A percentile compares a stretch with the other conserved stretches of the same genome.
These are phyloP conservation scores for Zygnema circumcarinatum DNA, from an alignment of 139 green algal species.

Conservation along the genomic window DNA sequence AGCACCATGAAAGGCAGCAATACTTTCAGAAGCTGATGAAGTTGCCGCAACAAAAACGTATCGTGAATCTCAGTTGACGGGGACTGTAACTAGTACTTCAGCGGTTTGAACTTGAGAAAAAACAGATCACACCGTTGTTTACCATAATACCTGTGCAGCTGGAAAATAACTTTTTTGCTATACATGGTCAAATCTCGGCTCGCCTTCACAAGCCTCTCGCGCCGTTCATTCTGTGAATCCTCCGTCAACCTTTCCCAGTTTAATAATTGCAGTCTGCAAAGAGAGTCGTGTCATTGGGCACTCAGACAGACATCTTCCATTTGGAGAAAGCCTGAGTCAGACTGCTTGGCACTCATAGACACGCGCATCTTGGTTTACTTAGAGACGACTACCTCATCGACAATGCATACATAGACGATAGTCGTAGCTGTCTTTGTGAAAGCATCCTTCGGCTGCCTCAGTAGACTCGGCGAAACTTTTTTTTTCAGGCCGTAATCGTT, in stretches of 20 bases:
- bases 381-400: background rate
- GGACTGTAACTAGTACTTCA: too few species aligned
- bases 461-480: too few species aligned
- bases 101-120: too few species aligned
- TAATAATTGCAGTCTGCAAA: too few species aligned
- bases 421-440: background rate
- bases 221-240: constrained; percentile 46
- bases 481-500: too few species aligned
- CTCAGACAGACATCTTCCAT: background rate
- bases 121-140: too few species aligned
- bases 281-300: background rate
- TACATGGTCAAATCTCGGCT: constrained; percentile 57
- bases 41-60: too few species aligned
- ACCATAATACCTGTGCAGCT: constrained; percentile 47
- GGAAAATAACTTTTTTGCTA: constrained; percentile 61
- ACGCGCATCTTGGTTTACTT: background rate
- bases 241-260: too few species aligned
- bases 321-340: background rate
- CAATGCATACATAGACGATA: background rate
- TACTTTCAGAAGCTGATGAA: too few species aligned
- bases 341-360: background rate
- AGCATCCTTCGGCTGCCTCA: too few species aligned
- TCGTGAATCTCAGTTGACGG: too few species aligned
- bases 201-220: constrained; percentile 57
- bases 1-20: too few species aligned